phyloP scores from a whole-genome alignment of 345 rosid genomes.

The Lepidium africanum region DNA sequence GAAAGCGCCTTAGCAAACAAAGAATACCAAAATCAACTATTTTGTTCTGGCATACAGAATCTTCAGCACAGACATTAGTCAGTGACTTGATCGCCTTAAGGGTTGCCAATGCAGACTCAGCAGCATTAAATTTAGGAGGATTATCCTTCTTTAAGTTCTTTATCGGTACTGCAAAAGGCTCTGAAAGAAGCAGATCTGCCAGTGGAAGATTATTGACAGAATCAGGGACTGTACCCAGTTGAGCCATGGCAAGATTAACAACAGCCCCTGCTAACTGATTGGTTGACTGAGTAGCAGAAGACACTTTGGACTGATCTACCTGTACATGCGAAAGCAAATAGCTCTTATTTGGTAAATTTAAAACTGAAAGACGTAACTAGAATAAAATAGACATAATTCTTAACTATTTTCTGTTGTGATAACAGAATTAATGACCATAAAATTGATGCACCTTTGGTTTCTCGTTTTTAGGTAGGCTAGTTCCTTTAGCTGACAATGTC shows the following conservation, averaged over 20 bases:
- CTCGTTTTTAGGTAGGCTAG: slow-evolving; percentile 47
- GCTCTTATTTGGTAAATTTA: neutral
- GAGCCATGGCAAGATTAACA: slow-evolving; percentile 68
- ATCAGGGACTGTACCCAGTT: slow-evolving; percentile 37
- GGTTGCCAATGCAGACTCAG: slow-evolving; percentile 86
- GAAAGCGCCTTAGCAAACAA: slow-evolving; percentile 76
- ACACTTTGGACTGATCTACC: slow-evolving; percentile 66
- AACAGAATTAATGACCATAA: slow-evolving; percentile 14
- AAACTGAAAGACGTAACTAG: neutral
- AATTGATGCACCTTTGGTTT: slow-evolving; percentile 53
- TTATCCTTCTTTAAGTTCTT: slow-evolving; percentile 67
- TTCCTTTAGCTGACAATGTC: slow-evolving; percentile 45
- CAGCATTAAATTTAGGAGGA: slow-evolving; percentile 55
- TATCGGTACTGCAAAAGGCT: slow-evolving; percentile 64
- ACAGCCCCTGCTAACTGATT: slow-evolving; percentile 75
- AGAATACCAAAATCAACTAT: slow-evolving; percentile 61
- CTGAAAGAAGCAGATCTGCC: slow-evolving; percentile 78
- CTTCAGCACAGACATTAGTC: slow-evolving; percentile 67
- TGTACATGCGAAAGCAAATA: slow-evolving; percentile 47
- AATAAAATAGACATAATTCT: neutral
- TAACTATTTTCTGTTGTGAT: neutral
- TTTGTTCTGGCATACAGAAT: slow-evolving; percentile 58
- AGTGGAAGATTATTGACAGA: slow-evolving; percentile 53
- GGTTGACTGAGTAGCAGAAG: slow-evolving; percentile 55
- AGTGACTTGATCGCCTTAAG: slow-evolving; percentile 83